These are phyloP conservation scores for Biscogniauxia mediterranea DNA, from an alignment of 2,329 filamentous ascomycete species.

Conservation along the genomic window DNA sequence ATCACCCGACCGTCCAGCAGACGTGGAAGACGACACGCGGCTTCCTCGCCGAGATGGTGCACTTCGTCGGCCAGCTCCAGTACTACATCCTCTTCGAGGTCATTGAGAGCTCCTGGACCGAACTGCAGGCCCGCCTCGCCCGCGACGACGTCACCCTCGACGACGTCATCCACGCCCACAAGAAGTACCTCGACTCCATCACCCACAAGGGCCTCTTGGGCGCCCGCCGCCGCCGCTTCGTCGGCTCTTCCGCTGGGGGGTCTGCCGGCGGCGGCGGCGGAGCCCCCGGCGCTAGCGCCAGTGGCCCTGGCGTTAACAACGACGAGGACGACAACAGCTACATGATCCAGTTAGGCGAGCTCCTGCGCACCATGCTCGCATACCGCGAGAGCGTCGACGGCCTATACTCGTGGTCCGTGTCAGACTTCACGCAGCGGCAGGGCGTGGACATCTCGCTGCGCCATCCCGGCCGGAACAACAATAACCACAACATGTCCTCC, in stretches of 20 bases:
- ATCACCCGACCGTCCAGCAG: conserved; percentile 64
- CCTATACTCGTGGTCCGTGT: conserved; percentile 90
- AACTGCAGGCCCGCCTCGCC: conserved; percentile 77
- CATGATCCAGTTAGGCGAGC: conserved; percentile 85
- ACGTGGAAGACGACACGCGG: conserved; percentile 92
- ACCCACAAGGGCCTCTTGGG: conserved; percentile 94
- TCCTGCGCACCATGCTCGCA: conserved; percentile 87
- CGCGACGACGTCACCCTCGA: conserved; percentile 90
- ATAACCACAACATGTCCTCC: not conserved
- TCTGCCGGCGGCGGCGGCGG: conserved; percentile 26
- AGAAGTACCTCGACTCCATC: conserved; percentile 86
- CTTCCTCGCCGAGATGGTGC: conserved; percentile 93
- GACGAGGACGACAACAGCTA: conserved; percentile 74
- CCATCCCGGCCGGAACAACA: conserved; percentile 27
- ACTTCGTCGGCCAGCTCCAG: conserved; percentile 94
- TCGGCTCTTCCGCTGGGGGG: conserved; percentile 38
- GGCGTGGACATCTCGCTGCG: conserved; percentile 63
- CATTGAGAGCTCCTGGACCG: conserved; percentile 93
- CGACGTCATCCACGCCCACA: conserved; percentile 90
- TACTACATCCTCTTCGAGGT: conserved; percentile 99
- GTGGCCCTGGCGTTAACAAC: conserved; percentile 38
- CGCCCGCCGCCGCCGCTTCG: conserved; percentile 54
- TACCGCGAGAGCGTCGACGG: conserved; percentile 94
- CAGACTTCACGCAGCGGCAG: conserved; percentile 89
- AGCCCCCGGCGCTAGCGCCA: conserved; percentile 21